Evolutionary conservation across 2,329 filamentous ascomycete species (phyloP).

Genomic region (Aspergillus sp.): DNA sequence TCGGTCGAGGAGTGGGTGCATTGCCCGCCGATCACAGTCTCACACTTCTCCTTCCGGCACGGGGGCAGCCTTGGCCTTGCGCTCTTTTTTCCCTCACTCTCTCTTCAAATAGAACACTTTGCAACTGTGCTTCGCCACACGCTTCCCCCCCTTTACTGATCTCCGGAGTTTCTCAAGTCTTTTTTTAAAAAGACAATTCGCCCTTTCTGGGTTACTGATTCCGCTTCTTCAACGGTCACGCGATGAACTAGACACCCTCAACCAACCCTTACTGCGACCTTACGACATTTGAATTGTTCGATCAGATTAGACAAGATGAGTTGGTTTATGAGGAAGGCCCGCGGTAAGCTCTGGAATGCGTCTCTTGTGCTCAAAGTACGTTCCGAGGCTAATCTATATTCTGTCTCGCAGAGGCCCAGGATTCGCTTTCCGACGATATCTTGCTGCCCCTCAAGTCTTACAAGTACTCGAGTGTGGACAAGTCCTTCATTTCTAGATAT

Average conservation of each 20-base stretch:
- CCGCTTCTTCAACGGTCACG: not conserved
- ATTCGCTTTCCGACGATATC: slow-evolving; percentile 78
- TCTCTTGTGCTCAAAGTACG: not conserved
- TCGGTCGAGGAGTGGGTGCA: not conserved
- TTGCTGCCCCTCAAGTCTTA: slow-evolving; percentile 88
- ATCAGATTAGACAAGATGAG: not conserved
- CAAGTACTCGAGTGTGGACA: slow-evolving; percentile 96
- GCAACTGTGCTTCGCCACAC: too few relatives aligned
- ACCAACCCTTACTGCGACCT: not conserved
- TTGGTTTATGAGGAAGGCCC: slow-evolving; percentile 14
- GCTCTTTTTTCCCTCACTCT: not conserved
- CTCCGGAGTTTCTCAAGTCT: too few relatives aligned
- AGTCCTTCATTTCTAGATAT: slow-evolving; percentile 88
- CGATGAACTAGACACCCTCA: not conserved
- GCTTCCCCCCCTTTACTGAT: too few relatives aligned
- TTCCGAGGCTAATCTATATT: slow-evolving; percentile 1
- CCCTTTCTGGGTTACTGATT: not conserved
- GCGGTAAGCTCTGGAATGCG: slow-evolving; percentile 22
- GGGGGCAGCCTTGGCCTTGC: not conserved
- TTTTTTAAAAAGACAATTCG: not conserved
- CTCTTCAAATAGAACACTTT: not conserved
- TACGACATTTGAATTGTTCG: not conserved
- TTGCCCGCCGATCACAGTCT: too few relatives aligned
- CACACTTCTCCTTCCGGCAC: not conserved
- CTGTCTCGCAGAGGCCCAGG: slow-evolving; percentile 33